These are phyloP conservation scores for Paramecium pentaurelia DNA, from an alignment of 73 alveolate species.

Conservation along the genomic window DNA sequence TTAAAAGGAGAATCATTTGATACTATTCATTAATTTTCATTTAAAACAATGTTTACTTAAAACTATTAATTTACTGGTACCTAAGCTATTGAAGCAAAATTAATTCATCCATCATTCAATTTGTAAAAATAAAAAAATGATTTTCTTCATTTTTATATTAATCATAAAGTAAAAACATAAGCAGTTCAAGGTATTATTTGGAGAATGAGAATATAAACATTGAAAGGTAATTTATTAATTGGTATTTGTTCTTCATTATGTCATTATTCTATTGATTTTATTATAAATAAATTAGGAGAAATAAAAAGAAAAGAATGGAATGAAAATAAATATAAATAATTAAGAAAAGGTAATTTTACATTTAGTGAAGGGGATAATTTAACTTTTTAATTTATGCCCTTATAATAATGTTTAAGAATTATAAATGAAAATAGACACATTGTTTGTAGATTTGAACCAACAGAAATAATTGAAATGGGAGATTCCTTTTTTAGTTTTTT, in stretches of 20 bases:
- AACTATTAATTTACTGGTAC: background rate
- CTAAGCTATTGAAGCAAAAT: background rate
- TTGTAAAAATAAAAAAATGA: slow-evolving; percentile 30
- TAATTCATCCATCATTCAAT: slow-evolving; percentile 4
- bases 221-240: background rate
- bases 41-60: background rate
- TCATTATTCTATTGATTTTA: slow-evolving; percentile 38
- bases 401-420: background rate
- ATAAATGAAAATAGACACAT: slow-evolving; percentile 18
- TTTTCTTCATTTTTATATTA: slow-evolving; percentile 31
- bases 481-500: slow-evolving; percentile 16
- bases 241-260: slow-evolving; percentile 43
- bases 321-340: slow-evolving; percentile 22
- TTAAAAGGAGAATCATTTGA: slow-evolving; percentile 23
- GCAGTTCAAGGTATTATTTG: background rate
- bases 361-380: slow-evolving; percentile 37
- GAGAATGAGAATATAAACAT: slow-evolving; percentile 4
- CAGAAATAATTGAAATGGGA: slow-evolving; percentile 32
- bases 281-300: background rate
- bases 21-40: background rate
- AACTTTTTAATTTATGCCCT: slow-evolving; percentile 23
- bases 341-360: slow-evolving; percentile 33
- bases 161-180: slow-evolving; percentile 10
- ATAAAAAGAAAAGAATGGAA: slow-evolving; percentile 36
- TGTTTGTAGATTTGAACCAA: slow-evolving; percentile 16